Conservation (phyloP, 192 early-diverging fungal genomes). For the Rhizoclosmatium globosum region DNA sequence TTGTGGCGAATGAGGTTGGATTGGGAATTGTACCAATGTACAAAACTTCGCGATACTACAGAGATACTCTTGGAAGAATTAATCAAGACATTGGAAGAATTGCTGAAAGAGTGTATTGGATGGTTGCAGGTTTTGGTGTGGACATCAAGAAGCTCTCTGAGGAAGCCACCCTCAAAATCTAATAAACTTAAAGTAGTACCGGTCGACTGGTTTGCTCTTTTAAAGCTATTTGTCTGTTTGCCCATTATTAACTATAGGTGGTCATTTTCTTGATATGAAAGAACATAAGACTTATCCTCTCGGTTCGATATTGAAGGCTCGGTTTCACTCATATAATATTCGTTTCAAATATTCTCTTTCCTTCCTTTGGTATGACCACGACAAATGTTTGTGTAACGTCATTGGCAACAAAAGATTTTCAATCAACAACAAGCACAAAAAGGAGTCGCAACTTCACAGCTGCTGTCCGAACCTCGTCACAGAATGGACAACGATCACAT, state of each 20-base stretch:
- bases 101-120: conserved; percentile 33
- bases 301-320: too few relatives aligned
- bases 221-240: too few relatives aligned
- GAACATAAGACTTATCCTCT: too few relatives aligned
- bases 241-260: too few relatives aligned
- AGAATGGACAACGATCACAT: background rate
- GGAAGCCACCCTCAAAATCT: conserved; percentile 45
- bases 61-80: conserved; percentile 40
- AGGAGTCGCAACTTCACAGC: too few relatives aligned
- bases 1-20: conserved; percentile 43
- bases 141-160: conserved; percentile 40
- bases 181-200: too few relatives aligned
- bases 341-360: too few relatives aligned
- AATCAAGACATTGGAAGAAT: conserved; percentile 43
- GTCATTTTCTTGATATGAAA: too few relatives aligned
- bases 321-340: too few relatives aligned
- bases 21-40: conserved; percentile 35
- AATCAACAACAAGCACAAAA: background rate
- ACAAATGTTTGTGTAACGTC: background rate
- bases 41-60: background rate
- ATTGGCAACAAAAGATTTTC: background rate
- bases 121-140: conserved; percentile 41
- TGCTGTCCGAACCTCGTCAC: too few relatives aligned
- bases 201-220: too few relatives aligned
- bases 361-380: too few relatives aligned